phyloP scores from a whole-genome alignment of 352 stramenopile species.

The Phytophthora lateralis region DNA sequence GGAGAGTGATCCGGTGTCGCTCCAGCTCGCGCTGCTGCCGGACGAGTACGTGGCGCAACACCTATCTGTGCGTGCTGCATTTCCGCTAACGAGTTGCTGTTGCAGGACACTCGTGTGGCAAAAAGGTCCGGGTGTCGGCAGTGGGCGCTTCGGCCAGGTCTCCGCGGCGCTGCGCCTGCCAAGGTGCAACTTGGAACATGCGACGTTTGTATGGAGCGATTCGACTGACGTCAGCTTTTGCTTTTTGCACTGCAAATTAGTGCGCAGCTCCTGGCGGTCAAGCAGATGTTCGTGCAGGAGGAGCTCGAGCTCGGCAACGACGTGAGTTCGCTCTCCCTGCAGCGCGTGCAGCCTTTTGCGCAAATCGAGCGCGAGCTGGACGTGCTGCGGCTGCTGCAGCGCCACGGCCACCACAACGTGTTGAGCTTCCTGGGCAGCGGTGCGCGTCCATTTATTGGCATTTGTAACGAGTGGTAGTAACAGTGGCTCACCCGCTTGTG shows the following conservation, averaged over 20 bases:
- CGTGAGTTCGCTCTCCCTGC: constrained; percentile 60
- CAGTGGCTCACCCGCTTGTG: neutral
- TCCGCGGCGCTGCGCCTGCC: constrained; percentile 69
- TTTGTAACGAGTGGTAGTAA: neutral
- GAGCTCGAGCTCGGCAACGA: constrained; percentile 74
- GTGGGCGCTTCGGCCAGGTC: constrained; percentile 75
- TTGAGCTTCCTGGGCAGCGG: constrained; percentile 64
- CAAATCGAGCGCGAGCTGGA: constrained; percentile 67
- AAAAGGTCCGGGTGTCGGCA: constrained; percentile 63
- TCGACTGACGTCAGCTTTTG: constrained; percentile 7
- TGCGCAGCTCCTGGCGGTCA: constrained; percentile 86
- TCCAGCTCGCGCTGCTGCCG: too few relatives aligned
- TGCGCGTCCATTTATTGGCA: constrained; percentile 27
- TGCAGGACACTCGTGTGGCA: constrained; percentile 72
- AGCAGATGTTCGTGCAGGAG: constrained; percentile 87
- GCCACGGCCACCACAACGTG: constrained; percentile 54
- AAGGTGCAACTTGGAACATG: constrained; percentile 32
- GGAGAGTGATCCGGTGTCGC: too few relatives aligned
- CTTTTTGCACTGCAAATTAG: constrained; percentile 27
- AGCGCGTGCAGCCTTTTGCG: constrained; percentile 52
- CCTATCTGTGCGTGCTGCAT: too few relatives aligned
- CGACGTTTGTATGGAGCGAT: constrained; percentile 7
- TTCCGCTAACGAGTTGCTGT: too few relatives aligned
- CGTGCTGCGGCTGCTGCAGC: constrained; percentile 49
- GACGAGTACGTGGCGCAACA: too few relatives aligned